phyloP scores from a whole-genome alignment of 2,329 filamentous ascomycete genomes.

The Neonectria punicea region DNA sequence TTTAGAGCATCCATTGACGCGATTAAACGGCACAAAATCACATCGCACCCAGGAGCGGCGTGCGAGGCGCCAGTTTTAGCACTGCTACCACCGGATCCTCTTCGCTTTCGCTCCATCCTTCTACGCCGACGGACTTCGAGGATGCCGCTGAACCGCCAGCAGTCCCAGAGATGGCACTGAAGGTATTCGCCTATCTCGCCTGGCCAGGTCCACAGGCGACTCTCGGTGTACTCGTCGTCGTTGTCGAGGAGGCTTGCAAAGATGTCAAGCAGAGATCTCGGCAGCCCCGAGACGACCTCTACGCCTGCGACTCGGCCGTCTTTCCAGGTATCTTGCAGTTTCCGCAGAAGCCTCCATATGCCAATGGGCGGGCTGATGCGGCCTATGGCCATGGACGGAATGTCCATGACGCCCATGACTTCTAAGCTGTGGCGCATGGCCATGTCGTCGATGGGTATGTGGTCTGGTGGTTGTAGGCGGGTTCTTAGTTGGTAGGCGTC shows the following conservation, averaged over 20 bases:
- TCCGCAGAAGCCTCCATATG: constrained; percentile 37
- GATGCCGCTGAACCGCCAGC: constrained; percentile 36
- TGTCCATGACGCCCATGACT: constrained; percentile 39
- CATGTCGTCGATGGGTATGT: constrained; percentile 26
- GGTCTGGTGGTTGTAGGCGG: constrained; percentile 19
- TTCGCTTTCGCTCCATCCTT: constrained; percentile 23
- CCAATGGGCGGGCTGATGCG: constrained; percentile 28
- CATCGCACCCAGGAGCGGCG: constrained; percentile 25
- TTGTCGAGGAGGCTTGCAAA: constrained; percentile 31
- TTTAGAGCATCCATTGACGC: constrained; percentile 37
- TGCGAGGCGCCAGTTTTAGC: background rate
- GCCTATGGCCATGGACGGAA: constrained; percentile 33
- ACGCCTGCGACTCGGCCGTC: constrained; percentile 22
- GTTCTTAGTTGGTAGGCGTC: constrained; percentile 33
- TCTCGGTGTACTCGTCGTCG: constrained; percentile 36
- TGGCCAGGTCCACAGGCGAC: constrained; percentile 32
- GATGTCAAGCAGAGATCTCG: constrained; percentile 35
- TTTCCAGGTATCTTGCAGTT: constrained; percentile 27
- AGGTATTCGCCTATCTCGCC: constrained; percentile 38
- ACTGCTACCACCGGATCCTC: background rate
- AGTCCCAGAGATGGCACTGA: constrained; percentile 37
- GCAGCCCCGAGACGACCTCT: constrained; percentile 36
- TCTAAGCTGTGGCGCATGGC: constrained; percentile 33
- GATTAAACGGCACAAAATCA: constrained; percentile 37
- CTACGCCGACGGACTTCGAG: constrained; percentile 35